These are phyloP conservation scores for Aethionema arabicum DNA, from an alignment of 345 rosid genomes.

Conservation along the genomic window DNA sequence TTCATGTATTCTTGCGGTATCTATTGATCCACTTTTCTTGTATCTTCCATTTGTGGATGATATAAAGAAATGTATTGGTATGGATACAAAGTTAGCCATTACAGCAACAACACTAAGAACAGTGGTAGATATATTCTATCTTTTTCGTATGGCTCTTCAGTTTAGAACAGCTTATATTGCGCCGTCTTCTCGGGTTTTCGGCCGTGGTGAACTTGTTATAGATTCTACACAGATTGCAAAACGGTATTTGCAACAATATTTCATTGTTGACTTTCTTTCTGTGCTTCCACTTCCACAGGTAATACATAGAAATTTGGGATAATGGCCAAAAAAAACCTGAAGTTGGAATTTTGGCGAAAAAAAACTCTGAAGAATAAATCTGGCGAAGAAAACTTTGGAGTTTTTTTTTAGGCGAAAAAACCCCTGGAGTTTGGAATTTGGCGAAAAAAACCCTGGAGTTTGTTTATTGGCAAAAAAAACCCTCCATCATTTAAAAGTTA, in stretches of 20 bases:
- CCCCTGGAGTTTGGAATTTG: no score
- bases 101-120: slow-evolving; percentile 79
- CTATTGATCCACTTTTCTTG: slow-evolving; percentile 86
- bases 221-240: slow-evolving; percentile 88
- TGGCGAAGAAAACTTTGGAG: no score
- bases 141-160: slow-evolving; percentile 83
- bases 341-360: no score
- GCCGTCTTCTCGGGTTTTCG: slow-evolving; percentile 95
- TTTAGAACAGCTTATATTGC: slow-evolving; percentile 97
- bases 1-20: slow-evolving; percentile 83
- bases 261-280: slow-evolving; percentile 84
- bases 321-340: no score
- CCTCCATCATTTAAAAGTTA: no score
- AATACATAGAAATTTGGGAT: not conserved
- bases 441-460: no score
- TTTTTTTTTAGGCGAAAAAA: no score
- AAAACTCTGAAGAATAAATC: no score
- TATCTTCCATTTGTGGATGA: slow-evolving; percentile 80
- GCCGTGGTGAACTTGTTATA: slow-evolving; percentile 95
- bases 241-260: slow-evolving; percentile 69
- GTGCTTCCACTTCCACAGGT: slow-evolving; percentile 97
- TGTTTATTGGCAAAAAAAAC: no score
- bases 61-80: slow-evolving; percentile 54
- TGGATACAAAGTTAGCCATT: slow-evolving; percentile 70
- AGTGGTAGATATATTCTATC: slow-evolving; percentile 76